These are phyloP conservation scores for Capillidium heterosporum DNA, from an alignment of 371 early-diverging fungal genomes.

Conservation along the genomic window DNA sequence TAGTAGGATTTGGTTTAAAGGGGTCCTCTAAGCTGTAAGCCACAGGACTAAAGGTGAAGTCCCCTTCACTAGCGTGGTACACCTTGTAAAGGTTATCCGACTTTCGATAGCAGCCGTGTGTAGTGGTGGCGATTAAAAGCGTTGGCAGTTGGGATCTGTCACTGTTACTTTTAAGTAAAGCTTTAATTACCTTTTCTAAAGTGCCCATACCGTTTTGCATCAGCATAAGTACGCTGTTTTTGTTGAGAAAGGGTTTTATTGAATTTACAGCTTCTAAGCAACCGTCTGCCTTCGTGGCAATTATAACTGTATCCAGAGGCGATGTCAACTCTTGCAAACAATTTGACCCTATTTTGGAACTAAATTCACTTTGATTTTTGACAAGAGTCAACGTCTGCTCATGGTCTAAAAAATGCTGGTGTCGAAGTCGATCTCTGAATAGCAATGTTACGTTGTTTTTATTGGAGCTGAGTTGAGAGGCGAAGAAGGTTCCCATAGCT, in stretches of 20 bases:
- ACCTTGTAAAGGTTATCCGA: constrained; percentile 19
- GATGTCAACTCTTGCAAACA: constrained; percentile 27
- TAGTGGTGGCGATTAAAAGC: constrained; percentile 24
- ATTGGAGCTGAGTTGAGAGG: constrained; percentile 8
- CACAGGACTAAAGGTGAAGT: constrained; percentile 16
- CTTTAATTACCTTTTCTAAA: constrained; percentile 23
- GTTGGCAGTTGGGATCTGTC: too few relatives aligned
- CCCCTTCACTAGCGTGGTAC: constrained; percentile 24
- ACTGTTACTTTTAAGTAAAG: too few relatives aligned
- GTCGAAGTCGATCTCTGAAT: background rate
- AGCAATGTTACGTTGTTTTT: background rate
- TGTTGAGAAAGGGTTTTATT: too few relatives aligned
- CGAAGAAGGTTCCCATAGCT: constrained; percentile 22
- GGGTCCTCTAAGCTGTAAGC: constrained; percentile 15
- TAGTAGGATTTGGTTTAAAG: too few relatives aligned
- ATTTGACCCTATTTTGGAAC: constrained; percentile 19
- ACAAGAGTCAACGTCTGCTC: constrained; percentile 7
- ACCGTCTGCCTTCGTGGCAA: too few relatives aligned
- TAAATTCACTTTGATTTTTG: too few relatives aligned
- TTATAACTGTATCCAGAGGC: constrained; percentile 13
- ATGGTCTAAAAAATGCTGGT: too few relatives aligned
- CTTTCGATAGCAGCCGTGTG: constrained; percentile 30
- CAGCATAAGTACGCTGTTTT: constrained; percentile 22
- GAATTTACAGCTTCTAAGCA: too few relatives aligned
- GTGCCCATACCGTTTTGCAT: constrained; percentile 47